These are phyloP conservation scores for Macrocystidia cucumis DNA, from an alignment of 1,284 basidiomycete genomes.

Conservation along the genomic window DNA sequence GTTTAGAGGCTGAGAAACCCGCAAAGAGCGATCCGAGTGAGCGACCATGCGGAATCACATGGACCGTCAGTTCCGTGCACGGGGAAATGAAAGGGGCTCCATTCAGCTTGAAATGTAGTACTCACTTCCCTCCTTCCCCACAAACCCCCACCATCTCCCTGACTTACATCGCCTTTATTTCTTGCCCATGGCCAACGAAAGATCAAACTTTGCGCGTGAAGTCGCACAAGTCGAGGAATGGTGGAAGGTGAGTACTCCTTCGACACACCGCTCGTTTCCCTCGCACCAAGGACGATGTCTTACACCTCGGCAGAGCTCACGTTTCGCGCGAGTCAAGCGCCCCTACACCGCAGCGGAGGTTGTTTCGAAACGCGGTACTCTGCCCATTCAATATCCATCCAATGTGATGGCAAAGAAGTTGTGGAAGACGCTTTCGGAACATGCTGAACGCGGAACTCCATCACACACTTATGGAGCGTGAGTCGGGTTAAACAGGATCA, in stretches of 20 bases:
- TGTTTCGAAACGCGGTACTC: constrained; percentile 88
- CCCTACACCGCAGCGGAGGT: constrained; percentile 93
- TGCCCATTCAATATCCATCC: constrained; percentile 84
- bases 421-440: constrained; percentile 61
- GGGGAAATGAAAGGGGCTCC: constrained; percentile 11
- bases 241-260: constrained; percentile 71
- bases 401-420: constrained; percentile 86
- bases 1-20: too few relatives aligned
- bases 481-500: constrained; percentile 40
- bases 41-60: constrained; percentile 36
- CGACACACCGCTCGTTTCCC: constrained; percentile 1
- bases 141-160: background rate
- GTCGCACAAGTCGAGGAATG: constrained; percentile 83
- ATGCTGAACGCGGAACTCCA: constrained; percentile 65
- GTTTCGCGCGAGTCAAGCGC: constrained; percentile 79
- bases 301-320: constrained; percentile 52
- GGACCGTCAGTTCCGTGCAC: constrained; percentile 16
- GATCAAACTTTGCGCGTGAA: constrained; percentile 69
- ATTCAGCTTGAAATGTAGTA: constrained; percentile 7
- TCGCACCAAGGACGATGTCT: constrained; percentile 2
- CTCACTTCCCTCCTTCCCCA: constrained; percentile 2
- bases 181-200: constrained; percentile 51
- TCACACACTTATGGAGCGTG: constrained; percentile 97
- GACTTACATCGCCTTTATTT: too few relatives aligned
- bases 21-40: background rate